Evolutionary conservation across 192 early-diverging fungal species (phyloP), one percentile per base, ranked within the genome.

Genomic region (Podila epigama): DNA sequence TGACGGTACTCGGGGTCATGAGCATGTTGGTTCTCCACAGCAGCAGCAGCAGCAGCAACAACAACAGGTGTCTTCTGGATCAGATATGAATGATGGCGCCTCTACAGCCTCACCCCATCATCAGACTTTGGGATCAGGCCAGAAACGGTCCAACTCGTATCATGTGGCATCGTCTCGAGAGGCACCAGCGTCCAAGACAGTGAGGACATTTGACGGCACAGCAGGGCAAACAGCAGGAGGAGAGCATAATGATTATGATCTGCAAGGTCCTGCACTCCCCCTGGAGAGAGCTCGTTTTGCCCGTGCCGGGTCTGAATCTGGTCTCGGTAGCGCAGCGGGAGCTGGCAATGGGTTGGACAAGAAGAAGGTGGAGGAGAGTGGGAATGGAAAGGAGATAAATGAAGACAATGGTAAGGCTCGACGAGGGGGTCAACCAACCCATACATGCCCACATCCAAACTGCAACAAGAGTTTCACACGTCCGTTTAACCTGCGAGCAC

Each of bases 401-500:
- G 56, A 59, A 12, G 52, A 51, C 32, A 48, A 56, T 18, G 54
- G 62, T 15, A 75, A 75, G 31, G 52, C 48, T 28, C 34, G 73
- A 3, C 42, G 56, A 9, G 25, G 54, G 5, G 55, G 58, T 7
- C 66, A 68, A 27, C 66, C 73, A 11, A 77, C 60, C 56, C 73
- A 77, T 42, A 77, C 66, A 2, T 77, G 73, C 31, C 60, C 73
- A 31, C 73, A 77, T 51, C 67, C 77, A 1, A 72, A 71, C 18
- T 86, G 85, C 61, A 70, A 70, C 39, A 86, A 86, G 57, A 79
- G 83, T 1, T 90, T 89, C 56, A 92, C 89, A 15, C 80, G 90
- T 1, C 86, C 88, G 5, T 92, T 90, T 70, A 92, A 92, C 58
- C 68, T 92, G 40, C 86, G 91, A 53, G 88, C 88, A 4, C 91